A percentile compares a stretch with the other conserved stretches of the same genome.
Evolutionary conservation across 2,329 filamentous ascomycete genomes (phyloP).

Genomic region (Shiraia sp.): DNA sequence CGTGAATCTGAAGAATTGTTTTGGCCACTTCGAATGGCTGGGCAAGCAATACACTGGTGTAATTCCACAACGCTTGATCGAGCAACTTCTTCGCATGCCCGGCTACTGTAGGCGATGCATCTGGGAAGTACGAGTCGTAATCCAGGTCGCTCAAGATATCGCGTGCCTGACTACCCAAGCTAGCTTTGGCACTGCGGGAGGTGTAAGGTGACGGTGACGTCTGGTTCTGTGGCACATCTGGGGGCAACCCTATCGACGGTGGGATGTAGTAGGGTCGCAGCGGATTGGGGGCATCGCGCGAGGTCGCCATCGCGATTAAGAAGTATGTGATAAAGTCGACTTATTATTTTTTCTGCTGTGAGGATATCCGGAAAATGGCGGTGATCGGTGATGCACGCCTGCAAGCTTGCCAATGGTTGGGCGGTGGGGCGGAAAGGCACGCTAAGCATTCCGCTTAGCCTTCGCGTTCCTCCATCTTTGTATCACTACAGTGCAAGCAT

Average conservation of each 20-base stretch:
- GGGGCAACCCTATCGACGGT: conserved; percentile 65
- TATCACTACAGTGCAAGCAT: too few species aligned
- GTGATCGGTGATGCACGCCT: conserved; percentile 9
- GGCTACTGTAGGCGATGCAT: conserved; percentile 69
- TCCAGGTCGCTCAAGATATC: conserved; percentile 89
- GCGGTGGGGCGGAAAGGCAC: too few species aligned
- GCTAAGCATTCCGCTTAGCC: too few species aligned
- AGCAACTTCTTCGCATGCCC: conserved; percentile 76
- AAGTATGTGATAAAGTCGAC: conserved; percentile 5
- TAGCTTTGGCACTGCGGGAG: conserved; percentile 48
- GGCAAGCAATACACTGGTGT: conserved; percentile 82
- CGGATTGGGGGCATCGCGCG: conserved; percentile 60
- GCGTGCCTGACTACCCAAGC: conserved; percentile 68
- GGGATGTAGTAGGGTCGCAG: conserved; percentile 73
- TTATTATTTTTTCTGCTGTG: conserved; percentile 5
- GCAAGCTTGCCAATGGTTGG: too few species aligned
- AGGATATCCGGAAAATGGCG: conserved; percentile 7
- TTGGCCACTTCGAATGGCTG: conserved; percentile 98
- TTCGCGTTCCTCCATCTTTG: too few species aligned
- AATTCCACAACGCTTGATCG: conserved; percentile 89
- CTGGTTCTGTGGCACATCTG: conserved; percentile 46
- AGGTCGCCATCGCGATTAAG: conserved; percentile 44
- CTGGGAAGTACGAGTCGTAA: conserved; percentile 83
- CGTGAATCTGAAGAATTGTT: conserved; percentile 80
- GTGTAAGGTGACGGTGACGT: conserved; percentile 26